Percentiles rank a stretch among this genome's conserved stretches.
Evolutionary conservation across 2,329 filamentous ascomycete species (phyloP).

Genomic region (Pseudogymnoascus sp.): DNA sequence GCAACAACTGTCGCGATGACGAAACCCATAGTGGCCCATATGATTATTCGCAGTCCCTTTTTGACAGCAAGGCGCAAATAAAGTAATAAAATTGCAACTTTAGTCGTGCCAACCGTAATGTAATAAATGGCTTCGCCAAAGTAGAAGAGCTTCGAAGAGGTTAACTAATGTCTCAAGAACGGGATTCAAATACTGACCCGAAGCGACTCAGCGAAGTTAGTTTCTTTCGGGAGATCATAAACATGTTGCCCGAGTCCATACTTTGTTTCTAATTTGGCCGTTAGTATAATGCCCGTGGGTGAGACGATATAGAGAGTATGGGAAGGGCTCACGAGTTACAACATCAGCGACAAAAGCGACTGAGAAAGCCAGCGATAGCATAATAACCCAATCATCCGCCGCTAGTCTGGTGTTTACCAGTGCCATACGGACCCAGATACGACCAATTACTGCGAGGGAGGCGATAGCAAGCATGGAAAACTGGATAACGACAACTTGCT

Average conservation of each 20-base stretch:
- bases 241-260: conserved; percentile 1
- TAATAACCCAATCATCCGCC: not conserved
- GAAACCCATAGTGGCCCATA: conserved; percentile 3
- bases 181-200: not conserved
- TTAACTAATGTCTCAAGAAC: not conserved
- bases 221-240: conserved; percentile 4
- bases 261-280: not conserved
- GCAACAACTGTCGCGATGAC: conserved; percentile 11
- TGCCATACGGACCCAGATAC: not conserved
- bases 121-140: conserved; percentile 7
- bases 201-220: conserved; percentile 2
- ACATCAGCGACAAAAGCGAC: conserved; percentile 2
- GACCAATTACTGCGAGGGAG: not conserved
- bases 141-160: not conserved
- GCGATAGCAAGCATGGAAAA: not conserved
- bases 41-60: not conserved
- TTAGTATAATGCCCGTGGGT: not conserved
- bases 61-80: conserved; percentile 6
- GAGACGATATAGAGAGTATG: not conserved
- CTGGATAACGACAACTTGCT: not conserved
- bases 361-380: conserved; percentile 5
- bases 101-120: not conserved
- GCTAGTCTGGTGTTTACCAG: not conserved
- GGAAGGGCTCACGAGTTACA: not conserved
- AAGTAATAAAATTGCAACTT: not conserved